Conservation (phyloP, 805 yeast genomes). For the Jamesozyma piceae region DNA sequence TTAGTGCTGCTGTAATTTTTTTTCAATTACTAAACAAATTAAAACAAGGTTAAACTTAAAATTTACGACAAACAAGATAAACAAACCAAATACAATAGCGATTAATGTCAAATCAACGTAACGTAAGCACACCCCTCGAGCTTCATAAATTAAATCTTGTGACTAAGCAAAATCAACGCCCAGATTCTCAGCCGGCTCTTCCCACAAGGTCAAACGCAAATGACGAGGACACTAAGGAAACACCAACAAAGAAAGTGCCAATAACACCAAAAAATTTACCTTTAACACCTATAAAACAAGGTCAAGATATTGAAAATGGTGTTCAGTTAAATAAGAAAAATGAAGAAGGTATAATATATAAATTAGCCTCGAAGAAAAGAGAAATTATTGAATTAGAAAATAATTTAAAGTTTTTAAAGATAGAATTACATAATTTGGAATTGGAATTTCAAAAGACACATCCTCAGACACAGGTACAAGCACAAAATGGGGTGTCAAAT, state of each 20-base stretch:
- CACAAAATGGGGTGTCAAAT: neutral
- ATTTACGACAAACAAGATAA: neutral
- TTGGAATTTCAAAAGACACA: slow-evolving; percentile 18
- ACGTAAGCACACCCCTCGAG: slow-evolving; percentile 16
- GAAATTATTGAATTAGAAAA: slow-evolving; percentile 41
- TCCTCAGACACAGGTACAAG: neutral
- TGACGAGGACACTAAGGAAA: neutral
- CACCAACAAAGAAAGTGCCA: neutral
- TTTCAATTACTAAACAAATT: neutral
- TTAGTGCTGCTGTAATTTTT: neutral
- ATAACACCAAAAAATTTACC: slow-evolving; percentile 4
- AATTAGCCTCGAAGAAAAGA: slow-evolving; percentile 45
- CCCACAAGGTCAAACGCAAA: neutral
- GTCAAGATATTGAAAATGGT: neutral
- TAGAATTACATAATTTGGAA: slow-evolving; percentile 33
- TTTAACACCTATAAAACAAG: slow-evolving; percentile 1
- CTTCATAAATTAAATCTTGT: slow-evolving; percentile 22
- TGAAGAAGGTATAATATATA: slow-evolving; percentile 25
- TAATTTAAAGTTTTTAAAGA: slow-evolving; percentile 31
- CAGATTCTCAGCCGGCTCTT: neutral
- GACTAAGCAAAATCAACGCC: slow-evolving; percentile 9
- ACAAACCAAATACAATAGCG: neutral
- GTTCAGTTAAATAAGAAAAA: neutral
- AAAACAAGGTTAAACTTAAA: neutral
- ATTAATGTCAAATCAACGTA: slow-evolving; percentile 9